These are phyloP conservation scores for Wickerhamomyces pijperi DNA, from an alignment of 805 yeast genomes.

Conservation along the genomic window DNA sequence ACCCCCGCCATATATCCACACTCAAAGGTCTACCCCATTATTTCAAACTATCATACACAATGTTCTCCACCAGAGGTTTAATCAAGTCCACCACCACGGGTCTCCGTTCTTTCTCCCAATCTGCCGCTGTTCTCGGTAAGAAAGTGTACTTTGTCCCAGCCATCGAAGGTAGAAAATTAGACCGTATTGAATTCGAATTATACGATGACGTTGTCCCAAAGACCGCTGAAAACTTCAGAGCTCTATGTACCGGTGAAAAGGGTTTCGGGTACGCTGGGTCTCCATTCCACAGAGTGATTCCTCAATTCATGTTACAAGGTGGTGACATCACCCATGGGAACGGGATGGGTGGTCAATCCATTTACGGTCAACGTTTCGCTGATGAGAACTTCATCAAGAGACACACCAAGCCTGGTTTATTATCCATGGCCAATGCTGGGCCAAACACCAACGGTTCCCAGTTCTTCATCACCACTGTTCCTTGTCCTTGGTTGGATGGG, in stretches of 20 bases:
- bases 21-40: too few relatives aligned
- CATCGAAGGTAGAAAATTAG: conserved; percentile 32
- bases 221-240: conserved; percentile 75
- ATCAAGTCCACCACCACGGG: conserved; percentile 7
- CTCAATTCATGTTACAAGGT: conserved; percentile 94
- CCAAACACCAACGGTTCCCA: conserved; percentile 90
- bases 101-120: conserved; percentile 14
- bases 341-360: conserved; percentile 90
- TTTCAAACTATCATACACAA: too few relatives aligned
- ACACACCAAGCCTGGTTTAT: conserved; percentile 71
- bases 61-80: conserved; percentile 9
- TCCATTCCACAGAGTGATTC: conserved; percentile 88
- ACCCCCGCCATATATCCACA: too few relatives aligned
- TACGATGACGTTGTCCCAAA: conserved; percentile 45
- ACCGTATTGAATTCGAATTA: conserved; percentile 24
- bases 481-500: conserved; percentile 71
- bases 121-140: conserved; percentile 25
- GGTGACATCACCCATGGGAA: conserved; percentile 80
- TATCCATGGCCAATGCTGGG: conserved; percentile 91
- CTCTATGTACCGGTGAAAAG: conserved; percentile 72
- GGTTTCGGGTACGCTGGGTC: conserved; percentile 72
- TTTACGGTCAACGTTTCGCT: conserved; percentile 59
- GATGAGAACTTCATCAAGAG: conserved; percentile 54
- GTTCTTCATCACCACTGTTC: conserved; percentile 77
- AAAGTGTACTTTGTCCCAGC: conserved; percentile 48